Evolutionary conservation across 2,329 filamentous ascomycete genomes (phyloP), one percentile per base, ranked within the genome.

Genomic region (Diaporthe sp.): DNA sequence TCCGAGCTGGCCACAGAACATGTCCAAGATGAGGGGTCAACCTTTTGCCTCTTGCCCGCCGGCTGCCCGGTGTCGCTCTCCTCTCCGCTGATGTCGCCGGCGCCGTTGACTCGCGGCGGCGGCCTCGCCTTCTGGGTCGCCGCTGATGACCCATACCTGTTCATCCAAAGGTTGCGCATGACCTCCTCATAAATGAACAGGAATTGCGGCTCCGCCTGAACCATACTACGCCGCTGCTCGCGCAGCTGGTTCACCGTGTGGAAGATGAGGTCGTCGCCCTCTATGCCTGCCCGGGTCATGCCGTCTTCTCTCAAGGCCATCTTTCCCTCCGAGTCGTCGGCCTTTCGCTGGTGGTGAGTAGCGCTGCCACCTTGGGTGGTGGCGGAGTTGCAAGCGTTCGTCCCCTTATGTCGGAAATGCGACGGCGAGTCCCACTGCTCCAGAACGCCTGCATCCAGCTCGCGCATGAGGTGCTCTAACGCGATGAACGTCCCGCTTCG

Each of bases 401-500:
- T 47, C 47, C 32, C 53, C 9, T 19, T 30, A 32, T 56, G n/a
- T n/a, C n/a, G n/a, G n/a, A n/a, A n/a, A n/a, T n/a, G n/a, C n/a
- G n/a, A n/a, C n/a, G n/a, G n/a, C 50, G 79, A 78, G 71, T 87
- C 84, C 74, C 84, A 85, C 30, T 85, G 81, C 76, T 90, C 86
- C 66, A 97, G 84, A 27, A 92, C 88, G 65, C 95, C 96, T 8
- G 92, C 89, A 35, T 94, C 92, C 13, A 98, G 88, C 83, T 98
- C 95, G 47, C 92, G 89, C 76, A 97, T 88, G 35, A 99, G 90
- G 82, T 97, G 95, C 83, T 98, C 97, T n/a, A 99, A 89, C 2
- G 95, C 94, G 79, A 99, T 98, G 81, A 98, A 99, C 0, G 97
- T 98, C 44, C 97, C 97, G 12, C 94, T 97, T 72, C 97, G 92